Evolutionary conservation across 768 basidiomycete species (phyloP), one percentile per base, ranked within the genome.

Genomic region (Podaxis mareebaensis): DNA sequence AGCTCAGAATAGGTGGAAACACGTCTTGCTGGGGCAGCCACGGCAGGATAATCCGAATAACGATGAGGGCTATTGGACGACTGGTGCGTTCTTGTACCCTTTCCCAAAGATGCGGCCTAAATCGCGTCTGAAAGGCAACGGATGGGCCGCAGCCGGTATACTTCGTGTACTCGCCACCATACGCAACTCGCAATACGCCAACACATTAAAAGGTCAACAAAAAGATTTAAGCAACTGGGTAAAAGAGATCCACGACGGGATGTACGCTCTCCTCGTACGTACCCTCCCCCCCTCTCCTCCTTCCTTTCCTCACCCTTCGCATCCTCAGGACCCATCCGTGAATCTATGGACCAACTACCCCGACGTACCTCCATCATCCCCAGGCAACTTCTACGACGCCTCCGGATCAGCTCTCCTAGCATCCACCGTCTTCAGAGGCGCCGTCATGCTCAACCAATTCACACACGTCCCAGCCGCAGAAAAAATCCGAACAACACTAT

Each of bases 141-240:
- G 79, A 2, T 96, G 95, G 95, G 95, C 91, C 0, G 92, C 92
- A 0, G 90, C 87, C 17, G 94, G 95, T 0, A 94, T 94, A 83
- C 77, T 92, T 10, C 87, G 94, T 5, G 94, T 95, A 2, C 78
- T 91, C 0, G 87, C 84, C 2, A 94, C 92, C 1, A 88, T 94
- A 62, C 78, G 83, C 66, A 76, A 83, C 36, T 91, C 91, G 0
- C 75, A 81, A 54, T 92, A 78, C 64, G 76, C 81, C 1, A 76
- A 76, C 33, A 70, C 74, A 6, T 73, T 92, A 63, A 70, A 78
- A 56, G 74, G 69, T 15, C 77, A 92, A 71, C 83, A 86, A 66
- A 75, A 72, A 0, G 85, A 92, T 61, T 78, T 95, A 7, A 76
- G 76, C 0, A 73, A 71, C 17, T 94, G 93, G 92, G 78, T 87